Evolutionary conservation across 331 rosid genomes (phyloP), one percentile per base, ranked within the genome.

Genomic region (Acacia concinna): DNA sequence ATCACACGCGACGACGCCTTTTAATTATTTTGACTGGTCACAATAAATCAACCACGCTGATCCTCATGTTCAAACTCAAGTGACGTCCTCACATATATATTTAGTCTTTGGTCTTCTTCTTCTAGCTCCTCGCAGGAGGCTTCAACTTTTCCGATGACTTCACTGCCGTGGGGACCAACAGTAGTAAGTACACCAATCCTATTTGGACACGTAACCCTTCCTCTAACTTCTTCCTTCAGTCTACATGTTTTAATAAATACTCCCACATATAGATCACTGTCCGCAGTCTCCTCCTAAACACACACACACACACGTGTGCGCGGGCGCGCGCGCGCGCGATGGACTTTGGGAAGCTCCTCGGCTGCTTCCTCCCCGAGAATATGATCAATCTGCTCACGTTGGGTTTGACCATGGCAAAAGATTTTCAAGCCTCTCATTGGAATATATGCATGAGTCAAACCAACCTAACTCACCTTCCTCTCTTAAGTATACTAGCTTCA

Each of bases 301-400:
- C 7, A 51, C 0, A 23, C 23, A 54, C 8, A n/a, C 8, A n/a
- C n/a, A n/a, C n/a, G n/a, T n/a, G n/a, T n/a, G n/a, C n/a, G n/a
- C n/a, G n/a, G n/a, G n/a, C n/a, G n/a, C n/a, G n/a, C n/a, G n/a
- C n/a, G n/a, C n/a, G n/a, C n/a, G n/a, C n/a, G n/a, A n/a, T n/a
- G n/a, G 41, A 59, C 31, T 51, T 78, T 52, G 47, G 21, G 76
- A 78, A 83, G 31, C 77, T 25, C 68, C 81, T 72, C n/a, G 10
- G 78, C 2, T 32, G 83, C 56, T 83, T 74, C 86, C 83, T 69
- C 59, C 38, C 21, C 25, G 17, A 25, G 74, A 52, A 38, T 25
- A 76, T 10, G 63, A 56, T 54, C 27, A 15, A 13, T 43, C 43
- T 8, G 20, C 41, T 35, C 83, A 28, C 38, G 75, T 35, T 64